A percentile compares a stretch with the other conserved stretches of the same genome.
phyloP scores from a whole-genome alignment of 164 flowering plant genomes.

The Hamamelis virginiana region DNA sequence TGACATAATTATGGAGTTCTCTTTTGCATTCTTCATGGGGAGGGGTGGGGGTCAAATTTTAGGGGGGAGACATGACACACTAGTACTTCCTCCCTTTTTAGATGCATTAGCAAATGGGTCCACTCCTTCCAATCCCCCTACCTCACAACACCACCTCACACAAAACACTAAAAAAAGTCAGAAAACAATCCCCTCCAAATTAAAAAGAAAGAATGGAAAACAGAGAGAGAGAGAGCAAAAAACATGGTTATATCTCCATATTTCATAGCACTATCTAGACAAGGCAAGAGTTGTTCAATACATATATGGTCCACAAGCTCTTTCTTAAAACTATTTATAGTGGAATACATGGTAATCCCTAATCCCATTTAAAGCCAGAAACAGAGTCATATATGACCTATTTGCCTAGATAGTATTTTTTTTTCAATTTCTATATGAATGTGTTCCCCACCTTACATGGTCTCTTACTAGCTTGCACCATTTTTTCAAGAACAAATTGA shows the following conservation, averaged over 20 bases:
- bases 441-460: constrained; percentile 75
- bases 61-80: constrained; percentile 45
- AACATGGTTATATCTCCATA: constrained; percentile 11
- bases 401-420: constrained; percentile 26
- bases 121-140: not conserved
- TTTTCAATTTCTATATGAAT: constrained; percentile 53
- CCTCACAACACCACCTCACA: constrained; percentile 28
- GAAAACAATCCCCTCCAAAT: too few species aligned
- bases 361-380: constrained; percentile 23
- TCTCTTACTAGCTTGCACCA: constrained; percentile 25
- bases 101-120: constrained; percentile 36
- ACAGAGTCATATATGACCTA: constrained; percentile 25
- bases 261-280: constrained; percentile 45
- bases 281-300: constrained; percentile 29
- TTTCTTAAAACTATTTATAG: constrained; percentile 29
- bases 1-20: constrained; percentile 46
- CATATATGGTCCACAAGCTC: constrained; percentile 39
- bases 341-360: constrained; percentile 37
- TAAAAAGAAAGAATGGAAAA: constrained; percentile 6
- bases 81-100: constrained; percentile 29
- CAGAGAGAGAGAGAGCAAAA: not conserved
- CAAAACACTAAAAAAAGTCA: constrained; percentile 5
- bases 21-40: constrained; percentile 32
- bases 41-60: constrained; percentile 29
- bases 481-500: constrained; percentile 15